Evolutionary conservation across 352 stramenopile species (phyloP), one percentile per base, ranked within the genome.

Genomic region (Phytopythium delawarense): DNA sequence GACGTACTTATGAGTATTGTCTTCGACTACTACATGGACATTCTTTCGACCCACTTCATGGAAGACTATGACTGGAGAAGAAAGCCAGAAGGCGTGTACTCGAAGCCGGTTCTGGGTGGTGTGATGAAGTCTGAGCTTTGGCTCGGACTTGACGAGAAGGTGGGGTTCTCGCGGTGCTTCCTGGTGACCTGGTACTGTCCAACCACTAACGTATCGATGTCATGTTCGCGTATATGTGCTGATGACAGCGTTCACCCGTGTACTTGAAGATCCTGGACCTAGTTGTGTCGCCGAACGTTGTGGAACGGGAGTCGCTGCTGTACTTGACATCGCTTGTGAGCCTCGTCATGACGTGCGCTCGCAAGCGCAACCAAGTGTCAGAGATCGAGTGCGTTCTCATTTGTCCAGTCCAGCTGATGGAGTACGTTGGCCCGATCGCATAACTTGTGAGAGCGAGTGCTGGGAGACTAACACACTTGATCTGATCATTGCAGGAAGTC

Each of bases 361-460:
- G 72, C 13, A 72, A 66, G 35, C 71, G 57, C 15, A 65, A 62
- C 4, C 49, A 66, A 42, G 54, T 84, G 2, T 25, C 57, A 16
- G 66, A 71, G 18, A 80, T 85, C n/a, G 73, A 84, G 30, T 76
- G 70, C 23, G 64, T 88, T 0, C 55, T 88, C 20, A 66, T 87
- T 16, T 88, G 79, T 39, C 79, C 79, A 2, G 72, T 88, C 44
- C 74, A 83, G 34, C 53, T 88, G 42, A 78, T 87, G 59, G 78
- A 87, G 79, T 88, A 78, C 37, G 74, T 77, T 21, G 9, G 9
- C 21, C 21, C 44, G 7, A 40, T 16, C 16, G 16, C 21, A 51
- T 56, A 1, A 20, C 35, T 50, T 40, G 8, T 28, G 51, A 13
- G 2, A 1, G 16, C 34, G 32, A 21, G 37, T 57, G 9, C 11